phyloP scores from a whole-genome alignment of 768 basidiomycete genomes.

The Mycena epipterygia region DNA sequence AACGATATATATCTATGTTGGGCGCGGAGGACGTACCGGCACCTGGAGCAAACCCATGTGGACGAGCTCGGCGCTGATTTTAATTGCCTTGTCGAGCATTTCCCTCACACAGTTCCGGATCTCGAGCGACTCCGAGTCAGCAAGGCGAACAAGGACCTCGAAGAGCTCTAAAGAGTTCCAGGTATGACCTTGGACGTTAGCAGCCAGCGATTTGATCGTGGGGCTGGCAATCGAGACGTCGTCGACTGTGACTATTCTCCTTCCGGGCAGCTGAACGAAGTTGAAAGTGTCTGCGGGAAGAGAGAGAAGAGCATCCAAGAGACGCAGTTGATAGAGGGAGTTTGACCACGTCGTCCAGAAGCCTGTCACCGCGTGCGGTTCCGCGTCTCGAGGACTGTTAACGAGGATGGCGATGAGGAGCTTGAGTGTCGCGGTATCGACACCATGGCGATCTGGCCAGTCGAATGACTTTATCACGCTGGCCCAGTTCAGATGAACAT shows the following conservation, averaged over 20 bases:
- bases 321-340: slow-evolving; percentile 84
- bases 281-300: slow-evolving; percentile 93
- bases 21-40: slow-evolving; percentile 68
- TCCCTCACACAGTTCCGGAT: slow-evolving; percentile 86
- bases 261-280: slow-evolving; percentile 89
- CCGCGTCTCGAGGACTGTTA: slow-evolving; percentile 82
- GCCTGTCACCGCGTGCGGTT: slow-evolving; percentile 84
- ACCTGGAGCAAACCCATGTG: slow-evolving; percentile 94
- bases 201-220: slow-evolving; percentile 92
- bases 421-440: slow-evolving; percentile 91
- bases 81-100: slow-evolving; percentile 94
- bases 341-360: slow-evolving; percentile 93
- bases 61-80: slow-evolving; percentile 94
- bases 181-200: slow-evolving; percentile 90
- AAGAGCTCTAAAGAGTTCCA: slow-evolving; percentile 97
- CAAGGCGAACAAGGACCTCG: slow-evolving; percentile 86
- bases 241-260: slow-evolving; percentile 87
- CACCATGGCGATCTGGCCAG: slow-evolving; percentile 83
- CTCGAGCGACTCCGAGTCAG: slow-evolving; percentile 78
- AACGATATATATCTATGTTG: slow-evolving; percentile 13
- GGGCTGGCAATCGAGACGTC: slow-evolving; percentile 89
- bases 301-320: slow-evolving; percentile 91
- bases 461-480: slow-evolving; percentile 90
- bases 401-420: slow-evolving; percentile 90
- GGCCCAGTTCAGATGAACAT: slow-evolving; percentile 81